Evolutionary conservation across 2,329 filamentous ascomycete species (phyloP).

Genomic region (Coniochaeta sp.): DNA sequence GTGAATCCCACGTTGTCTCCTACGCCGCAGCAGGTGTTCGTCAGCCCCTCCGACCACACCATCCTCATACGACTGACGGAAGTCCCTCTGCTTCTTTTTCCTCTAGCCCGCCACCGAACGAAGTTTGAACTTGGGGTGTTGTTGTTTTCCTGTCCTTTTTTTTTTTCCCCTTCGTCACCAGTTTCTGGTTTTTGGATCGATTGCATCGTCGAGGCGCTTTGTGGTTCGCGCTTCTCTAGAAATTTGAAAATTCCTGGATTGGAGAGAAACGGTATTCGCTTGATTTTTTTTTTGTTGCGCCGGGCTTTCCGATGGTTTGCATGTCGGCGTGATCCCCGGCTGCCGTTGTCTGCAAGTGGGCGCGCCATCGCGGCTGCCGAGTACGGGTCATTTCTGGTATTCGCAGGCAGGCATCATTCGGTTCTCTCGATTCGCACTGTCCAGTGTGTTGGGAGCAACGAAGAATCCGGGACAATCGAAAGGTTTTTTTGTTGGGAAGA

Average conservation of each 20-base stretch:
- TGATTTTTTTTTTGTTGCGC: not conserved
- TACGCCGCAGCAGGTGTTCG: constrained; percentile 1
- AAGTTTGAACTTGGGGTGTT: not conserved
- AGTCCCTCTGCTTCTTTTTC: not conserved
- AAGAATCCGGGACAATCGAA: too few relatives aligned
- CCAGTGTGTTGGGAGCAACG: too few relatives aligned
- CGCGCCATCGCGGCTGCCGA: not conserved
- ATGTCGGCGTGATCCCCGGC: not conserved
- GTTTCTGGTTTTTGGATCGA: not conserved
- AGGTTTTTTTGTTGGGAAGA: too few relatives aligned
- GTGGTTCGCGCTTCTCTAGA: not conserved
- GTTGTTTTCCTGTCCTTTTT: not conserved
- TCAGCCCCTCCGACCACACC: not conserved
- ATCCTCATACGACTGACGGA: not conserved
- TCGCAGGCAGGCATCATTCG: not conserved
- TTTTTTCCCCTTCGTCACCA: too few relatives aligned
- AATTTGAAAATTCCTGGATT: too few relatives aligned
- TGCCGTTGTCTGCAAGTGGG: constrained; percentile 2
- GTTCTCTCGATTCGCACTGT: not conserved
- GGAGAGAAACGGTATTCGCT: too few relatives aligned
- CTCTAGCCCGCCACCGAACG: not conserved
- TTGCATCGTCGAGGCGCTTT: not conserved
- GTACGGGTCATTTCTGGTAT: not conserved
- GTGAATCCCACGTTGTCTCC: not conserved
- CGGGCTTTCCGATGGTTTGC: not conserved